A percentile compares a stretch with the other conserved stretches of the same genome.
These are phyloP conservation scores for Mycocentrospora acerina DNA, from an alignment of 2,329 filamentous ascomycete species.

Conservation along the genomic window DNA sequence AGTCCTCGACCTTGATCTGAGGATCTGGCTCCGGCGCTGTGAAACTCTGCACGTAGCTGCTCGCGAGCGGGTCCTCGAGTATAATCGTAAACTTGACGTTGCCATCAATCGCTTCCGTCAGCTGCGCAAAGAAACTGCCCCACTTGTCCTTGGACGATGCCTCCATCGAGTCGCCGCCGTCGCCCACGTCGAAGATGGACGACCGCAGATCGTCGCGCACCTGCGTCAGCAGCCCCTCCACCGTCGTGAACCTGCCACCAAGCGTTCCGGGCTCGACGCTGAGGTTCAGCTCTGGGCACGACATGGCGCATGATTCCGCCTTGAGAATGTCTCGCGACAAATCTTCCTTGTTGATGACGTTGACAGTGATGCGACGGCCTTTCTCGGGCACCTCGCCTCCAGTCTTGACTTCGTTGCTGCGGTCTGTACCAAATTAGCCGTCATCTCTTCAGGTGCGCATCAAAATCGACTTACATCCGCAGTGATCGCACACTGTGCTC, in stretches of 20 bases:
- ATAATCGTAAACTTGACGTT: slow-evolving; percentile 79
- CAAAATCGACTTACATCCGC: slow-evolving; percentile 60
- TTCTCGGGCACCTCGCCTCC: slow-evolving; percentile 87
- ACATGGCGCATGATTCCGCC: slow-evolving; percentile 85
- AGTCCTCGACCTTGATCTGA: slow-evolving; percentile 78
- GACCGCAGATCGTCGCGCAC: slow-evolving; percentile 85
- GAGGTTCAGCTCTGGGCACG: slow-evolving; percentile 83
- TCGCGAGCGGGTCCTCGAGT: slow-evolving; percentile 83
- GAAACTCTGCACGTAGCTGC: slow-evolving; percentile 91
- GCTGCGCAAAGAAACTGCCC: slow-evolving; percentile 75
- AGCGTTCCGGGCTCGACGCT: slow-evolving; percentile 91
- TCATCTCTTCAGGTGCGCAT: not conserved
- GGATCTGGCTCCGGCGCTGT: slow-evolving; percentile 77
- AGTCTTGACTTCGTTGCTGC: slow-evolving; percentile 96
- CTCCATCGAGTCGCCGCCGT: slow-evolving; percentile 79
- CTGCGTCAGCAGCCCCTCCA: slow-evolving; percentile 90
- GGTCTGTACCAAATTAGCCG: slow-evolving; percentile 51
- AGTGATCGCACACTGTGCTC: slow-evolving; percentile 88
- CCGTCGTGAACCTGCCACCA: slow-evolving; percentile 93
- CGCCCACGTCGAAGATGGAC: slow-evolving; percentile 80
- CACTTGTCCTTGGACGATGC: slow-evolving; percentile 68
- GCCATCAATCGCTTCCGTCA: slow-evolving; percentile 78
- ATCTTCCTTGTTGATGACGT: slow-evolving; percentile 69
- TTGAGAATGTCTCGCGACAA: slow-evolving; percentile 93
- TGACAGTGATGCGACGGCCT: slow-evolving; percentile 79